Evolutionary conservation across 176 grass and related monocot species (phyloP).

Genomic region (Coix lacrymajobi): DNA sequence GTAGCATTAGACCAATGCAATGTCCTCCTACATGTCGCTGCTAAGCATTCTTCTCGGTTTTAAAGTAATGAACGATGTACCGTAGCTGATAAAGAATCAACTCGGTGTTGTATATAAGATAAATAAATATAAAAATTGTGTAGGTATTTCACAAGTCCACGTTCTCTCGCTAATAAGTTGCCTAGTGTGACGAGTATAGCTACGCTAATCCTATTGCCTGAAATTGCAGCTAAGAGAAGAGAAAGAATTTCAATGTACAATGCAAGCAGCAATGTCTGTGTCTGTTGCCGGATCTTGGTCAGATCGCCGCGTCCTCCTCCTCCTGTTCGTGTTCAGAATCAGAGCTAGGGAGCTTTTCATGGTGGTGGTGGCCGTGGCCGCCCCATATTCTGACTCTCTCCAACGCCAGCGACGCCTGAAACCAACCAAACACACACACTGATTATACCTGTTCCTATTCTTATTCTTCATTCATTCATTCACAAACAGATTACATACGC

Average conservation of each 20-base stretch:
- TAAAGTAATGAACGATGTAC: neutral
- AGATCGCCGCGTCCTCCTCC: neutral
- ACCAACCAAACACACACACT: neutral
- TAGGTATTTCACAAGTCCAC: neutral
- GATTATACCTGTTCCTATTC: too few species aligned
- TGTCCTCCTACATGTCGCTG: too few species aligned
- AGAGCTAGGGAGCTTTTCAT: conserved; percentile 37
- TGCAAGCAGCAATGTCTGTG: neutral
- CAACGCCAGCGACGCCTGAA: conserved; percentile 52
- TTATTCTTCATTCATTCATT: too few species aligned
- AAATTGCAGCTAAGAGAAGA: neutral
- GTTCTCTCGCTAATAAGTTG: neutral
- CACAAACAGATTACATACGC: neutral
- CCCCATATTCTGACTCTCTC: conserved; percentile 70
- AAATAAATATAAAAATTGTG: neutral
- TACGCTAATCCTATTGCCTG: neutral
- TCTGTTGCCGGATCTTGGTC: neutral
- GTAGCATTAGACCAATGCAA: too few species aligned
- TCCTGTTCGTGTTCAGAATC: neutral
- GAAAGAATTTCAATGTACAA: too few species aligned
- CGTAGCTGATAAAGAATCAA: neutral
- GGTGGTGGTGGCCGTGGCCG: conserved; percentile 19
- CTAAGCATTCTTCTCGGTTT: neutral
- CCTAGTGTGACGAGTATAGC: neutral
- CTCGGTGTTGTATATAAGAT: neutral